A percentile compares a stretch with the other conserved stretches of the same genome.
Conservation (phyloP, 306 rosid species). For the Fagus sylvatica region DNA sequence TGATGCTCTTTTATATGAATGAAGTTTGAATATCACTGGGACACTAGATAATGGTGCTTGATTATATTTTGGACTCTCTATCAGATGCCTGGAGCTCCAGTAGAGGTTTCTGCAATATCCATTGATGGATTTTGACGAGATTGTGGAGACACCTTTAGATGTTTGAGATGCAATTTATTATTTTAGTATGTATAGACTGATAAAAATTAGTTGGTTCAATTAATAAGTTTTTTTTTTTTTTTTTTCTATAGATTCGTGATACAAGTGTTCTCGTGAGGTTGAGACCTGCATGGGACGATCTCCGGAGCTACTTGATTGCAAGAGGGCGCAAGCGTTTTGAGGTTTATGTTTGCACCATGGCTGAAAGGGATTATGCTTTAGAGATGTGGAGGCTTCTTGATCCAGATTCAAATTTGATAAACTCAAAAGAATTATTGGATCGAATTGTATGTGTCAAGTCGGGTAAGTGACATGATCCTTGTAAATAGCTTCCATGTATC, state of each 20-base stretch:
- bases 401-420: slow-evolving; percentile 94
- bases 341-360: slow-evolving; percentile 99
- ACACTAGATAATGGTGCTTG: neutral
- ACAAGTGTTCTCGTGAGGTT: slow-evolving; percentile 99
- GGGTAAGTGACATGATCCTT: slow-evolving; percentile 52
- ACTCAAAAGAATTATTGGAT: slow-evolving; percentile 71
- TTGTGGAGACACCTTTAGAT: slow-evolving; percentile 3
- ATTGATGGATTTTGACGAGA: slow-evolving; percentile 13
- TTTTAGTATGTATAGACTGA: slow-evolving; percentile 4
- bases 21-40: neutral
- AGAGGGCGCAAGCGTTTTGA: slow-evolving; percentile 99
- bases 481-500: neutral
- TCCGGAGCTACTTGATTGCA: slow-evolving; percentile 92
- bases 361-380: slow-evolving; percentile 98
- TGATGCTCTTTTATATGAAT: neutral
- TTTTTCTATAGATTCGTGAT: slow-evolving; percentile 77
- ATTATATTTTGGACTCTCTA: neutral
- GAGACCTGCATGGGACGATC: slow-evolving; percentile 99
- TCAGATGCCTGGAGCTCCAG: neutral
- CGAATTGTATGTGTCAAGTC: slow-evolving; percentile 98
- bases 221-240: slow-evolving; percentile 6
- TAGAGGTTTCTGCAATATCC: slow-evolving; percentile 2
- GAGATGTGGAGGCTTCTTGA: slow-evolving; percentile 99
- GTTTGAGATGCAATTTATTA: slow-evolving; percentile 9
- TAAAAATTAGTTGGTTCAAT: slow-evolving; percentile 21